Percentiles rank a stretch among this genome's conserved stretches.
These are phyloP conservation scores for Ehretia macrophylla DNA, from an alignment of 257 asterid genomes.

Conservation along the genomic window DNA sequence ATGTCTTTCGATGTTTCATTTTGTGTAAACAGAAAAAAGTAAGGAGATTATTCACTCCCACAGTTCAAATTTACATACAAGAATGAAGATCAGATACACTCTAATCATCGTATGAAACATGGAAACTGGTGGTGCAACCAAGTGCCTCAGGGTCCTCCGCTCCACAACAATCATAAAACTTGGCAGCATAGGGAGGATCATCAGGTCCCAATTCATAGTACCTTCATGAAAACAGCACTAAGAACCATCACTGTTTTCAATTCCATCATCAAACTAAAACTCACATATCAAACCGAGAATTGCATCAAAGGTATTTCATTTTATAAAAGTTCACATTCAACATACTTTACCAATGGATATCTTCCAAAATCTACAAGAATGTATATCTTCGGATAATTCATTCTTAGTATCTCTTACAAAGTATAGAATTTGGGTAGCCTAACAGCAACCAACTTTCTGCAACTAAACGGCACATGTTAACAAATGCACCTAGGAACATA, in stretches of 20 bases:
- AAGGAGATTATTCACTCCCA: neutral
- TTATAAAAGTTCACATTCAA: neutral
- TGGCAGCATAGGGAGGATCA: constrained; percentile 96
- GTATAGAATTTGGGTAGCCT: too few species aligned
- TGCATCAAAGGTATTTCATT: neutral
- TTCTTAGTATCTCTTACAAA: too few species aligned
- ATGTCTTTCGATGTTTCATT: too few species aligned
- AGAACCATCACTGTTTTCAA: neutral
- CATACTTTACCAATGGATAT: neutral
- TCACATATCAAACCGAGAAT: neutral
- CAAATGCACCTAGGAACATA: too few species aligned
- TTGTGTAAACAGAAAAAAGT: neutral
- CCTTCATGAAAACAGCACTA: constrained; percentile 32
- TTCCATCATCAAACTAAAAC: neutral
- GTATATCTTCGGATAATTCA: too few species aligned
- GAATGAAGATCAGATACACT: constrained; percentile 13
- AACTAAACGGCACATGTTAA: too few species aligned
- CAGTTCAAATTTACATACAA: constrained; percentile 5
- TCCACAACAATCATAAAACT: constrained; percentile 90
- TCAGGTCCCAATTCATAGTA: constrained; percentile 78
- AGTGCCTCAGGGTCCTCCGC: constrained; percentile 74
- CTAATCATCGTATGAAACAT: constrained; percentile 71
- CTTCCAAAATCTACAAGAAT: too few species aligned
- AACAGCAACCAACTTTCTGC: too few species aligned
- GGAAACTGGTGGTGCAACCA: constrained; percentile 70